Evolutionary conservation across 2,329 filamentous ascomycete genomes (phyloP), one percentile per base, ranked within the genome.

Genomic region (Pseudocercospora macadamiae): DNA sequence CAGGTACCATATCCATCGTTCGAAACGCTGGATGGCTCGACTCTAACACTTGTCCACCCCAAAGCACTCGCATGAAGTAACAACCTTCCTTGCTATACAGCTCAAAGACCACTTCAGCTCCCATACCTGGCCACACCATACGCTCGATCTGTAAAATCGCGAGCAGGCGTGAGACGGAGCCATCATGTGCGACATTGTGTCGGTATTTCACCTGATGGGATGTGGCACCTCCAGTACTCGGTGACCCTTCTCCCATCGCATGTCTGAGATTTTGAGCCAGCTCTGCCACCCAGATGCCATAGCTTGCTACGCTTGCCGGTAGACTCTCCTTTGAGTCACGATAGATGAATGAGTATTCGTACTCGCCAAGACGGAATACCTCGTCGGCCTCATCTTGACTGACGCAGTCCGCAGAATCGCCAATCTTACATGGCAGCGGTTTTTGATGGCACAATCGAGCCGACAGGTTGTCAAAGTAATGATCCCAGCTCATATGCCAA

Each of bases 101-200:
- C 76, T 93, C 90, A 70, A 93, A 91, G 0, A 92, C 83, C 0
- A 93, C 80, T 75, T 93, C 90, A 8, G 85, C 80, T 0, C 90
- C 90, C 89, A 93, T 92, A 0, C 90, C 90, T 0, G 90, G 90
- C 90, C 90, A 93, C 1, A 91, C 86, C 89, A 93, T 93, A 53
- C 79, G 73, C 19, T 91, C 86, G 1, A 89, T 69, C 75, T 93
- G 90, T 68, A 95, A 70, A 14, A 93, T 81, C 2, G 84, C 84
- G 19, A 95, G 76, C 5, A 93, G 68, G 2, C 85, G 77, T 9
- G 87, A 86, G 5, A 93, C 70, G 3, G 85, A 88, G 2, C 90
- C 91, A 66, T 95, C 91, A 67, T 96, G 90, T 2, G 89, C 90
- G 34, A 95, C 81, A 63, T 93, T 93, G 69, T 95, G 90, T 42